phyloP scores from a whole-genome alignment of 2,329 filamentous ascomycete genomes.

The Penicillium psychrosexuale region DNA sequence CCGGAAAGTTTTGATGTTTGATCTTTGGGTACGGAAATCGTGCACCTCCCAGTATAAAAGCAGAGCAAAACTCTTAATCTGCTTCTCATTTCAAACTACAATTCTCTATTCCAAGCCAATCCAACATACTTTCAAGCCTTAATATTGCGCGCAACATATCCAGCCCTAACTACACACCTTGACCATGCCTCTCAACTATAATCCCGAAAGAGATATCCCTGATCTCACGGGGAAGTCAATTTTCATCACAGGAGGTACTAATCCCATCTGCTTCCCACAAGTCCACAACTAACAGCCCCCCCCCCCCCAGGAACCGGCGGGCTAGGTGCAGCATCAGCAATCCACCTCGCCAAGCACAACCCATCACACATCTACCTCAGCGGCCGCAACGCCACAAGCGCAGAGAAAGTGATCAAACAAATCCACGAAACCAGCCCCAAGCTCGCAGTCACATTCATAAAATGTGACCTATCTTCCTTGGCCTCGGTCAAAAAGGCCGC shows the following conservation, averaged over 20 bases:
- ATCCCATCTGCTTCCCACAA: background rate
- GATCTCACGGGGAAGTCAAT: slow-evolving; percentile 43
- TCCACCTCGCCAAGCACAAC: slow-evolving; percentile 42
- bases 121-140: background rate
- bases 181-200: slow-evolving; percentile 21
- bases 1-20: too few species aligned
- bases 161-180: background rate
- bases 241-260: slow-evolving; percentile 48
- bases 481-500: slow-evolving; percentile 45
- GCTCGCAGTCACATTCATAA: slow-evolving; percentile 35
- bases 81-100: background rate
- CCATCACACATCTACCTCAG: slow-evolving; percentile 35
- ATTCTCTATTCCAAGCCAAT: background rate
- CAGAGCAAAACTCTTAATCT: background rate
- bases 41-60: background rate
- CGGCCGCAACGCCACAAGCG: slow-evolving; percentile 36
- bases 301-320: slow-evolving; percentile 35
- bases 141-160: background rate
- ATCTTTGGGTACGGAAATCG: background rate
- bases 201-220: slow-evolving; percentile 37
- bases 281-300: background rate
- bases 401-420: slow-evolving; percentile 35
- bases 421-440: slow-evolving; percentile 29
- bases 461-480: slow-evolving; percentile 48
- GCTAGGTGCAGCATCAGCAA: slow-evolving; percentile 42